phyloP scores from a whole-genome alignment of 1,284 basidiomycete genomes.

The Ustilago esculenta region DNA sequence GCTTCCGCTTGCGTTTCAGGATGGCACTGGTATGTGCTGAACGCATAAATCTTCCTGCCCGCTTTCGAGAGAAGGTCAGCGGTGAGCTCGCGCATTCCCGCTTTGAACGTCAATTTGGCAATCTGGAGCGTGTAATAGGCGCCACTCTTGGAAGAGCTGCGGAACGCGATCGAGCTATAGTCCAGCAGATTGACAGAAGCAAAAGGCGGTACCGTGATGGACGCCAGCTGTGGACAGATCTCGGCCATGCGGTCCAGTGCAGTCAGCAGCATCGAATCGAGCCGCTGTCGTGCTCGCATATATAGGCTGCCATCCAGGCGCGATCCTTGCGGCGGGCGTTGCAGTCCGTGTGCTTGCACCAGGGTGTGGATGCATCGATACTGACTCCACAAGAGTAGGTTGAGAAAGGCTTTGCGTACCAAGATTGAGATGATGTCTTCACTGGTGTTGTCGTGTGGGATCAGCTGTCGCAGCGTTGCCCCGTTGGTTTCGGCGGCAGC shows the following conservation, averaged over 20 bases:
- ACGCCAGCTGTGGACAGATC: slow-evolving; percentile 30
- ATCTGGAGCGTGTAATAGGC: slow-evolving; percentile 39
- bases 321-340: slow-evolving; percentile 17
- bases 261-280: slow-evolving; percentile 27
- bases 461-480: slow-evolving; percentile 12
- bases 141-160: slow-evolving; percentile 26
- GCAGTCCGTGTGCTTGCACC: slow-evolving; percentile 27
- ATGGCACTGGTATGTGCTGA: slow-evolving; percentile 36
- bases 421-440: slow-evolving; percentile 39
- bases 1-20: slow-evolving; percentile 36
- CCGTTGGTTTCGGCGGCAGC: background rate
- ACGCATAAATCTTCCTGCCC: slow-evolving; percentile 33
- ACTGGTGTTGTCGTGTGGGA: slow-evolving; percentile 18
- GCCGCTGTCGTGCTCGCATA: slow-evolving; percentile 24
- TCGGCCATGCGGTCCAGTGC: slow-evolving; percentile 33
- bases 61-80: slow-evolving; percentile 37
- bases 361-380: slow-evolving; percentile 35
- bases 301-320: slow-evolving; percentile 20
- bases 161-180: slow-evolving; percentile 41
- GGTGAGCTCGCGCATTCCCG: slow-evolving; percentile 32
- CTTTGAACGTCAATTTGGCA: slow-evolving; percentile 27
- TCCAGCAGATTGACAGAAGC: slow-evolving; percentile 30
- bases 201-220: slow-evolving; percentile 25
- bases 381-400: slow-evolving; percentile 30
- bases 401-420: slow-evolving; percentile 35